Conservation (phyloP, 140 eudicot species). For the Senecio squalidus region DNA sequence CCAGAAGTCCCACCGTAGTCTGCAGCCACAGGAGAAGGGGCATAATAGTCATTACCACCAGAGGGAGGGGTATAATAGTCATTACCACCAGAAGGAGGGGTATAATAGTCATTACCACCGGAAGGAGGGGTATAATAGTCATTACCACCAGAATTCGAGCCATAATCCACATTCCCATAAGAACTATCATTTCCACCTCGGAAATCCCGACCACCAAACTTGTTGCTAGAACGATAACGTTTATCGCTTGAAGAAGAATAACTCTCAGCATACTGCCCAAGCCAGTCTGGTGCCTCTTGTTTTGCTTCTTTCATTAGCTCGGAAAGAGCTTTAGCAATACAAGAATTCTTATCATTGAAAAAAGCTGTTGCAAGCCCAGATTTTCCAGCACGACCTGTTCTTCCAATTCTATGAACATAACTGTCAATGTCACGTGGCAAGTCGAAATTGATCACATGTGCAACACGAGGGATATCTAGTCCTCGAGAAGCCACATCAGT, state of each 20-base stretch:
- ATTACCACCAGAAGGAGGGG: neutral
- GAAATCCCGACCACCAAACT: conserved; percentile 58
- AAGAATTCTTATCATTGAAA: conserved; percentile 35
- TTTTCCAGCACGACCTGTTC: conserved; percentile 86
- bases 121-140: neutral
- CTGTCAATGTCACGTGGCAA: conserved; percentile 61
- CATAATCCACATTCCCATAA: conserved; percentile 4
- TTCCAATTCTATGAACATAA: conserved; percentile 76
- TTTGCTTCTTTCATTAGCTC: conserved; percentile 63
- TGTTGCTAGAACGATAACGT: conserved; percentile 32
- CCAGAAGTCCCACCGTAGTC: neutral
- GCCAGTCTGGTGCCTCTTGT: conserved; percentile 68
- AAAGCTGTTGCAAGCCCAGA: conserved; percentile 77
- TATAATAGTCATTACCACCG: neutral
- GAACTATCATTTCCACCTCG: conserved; percentile 7
- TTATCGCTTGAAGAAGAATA: conserved; percentile 12
- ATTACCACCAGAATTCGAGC: neutral
- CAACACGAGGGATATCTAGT: conserved; percentile 61
- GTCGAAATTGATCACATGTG: conserved; percentile 71
- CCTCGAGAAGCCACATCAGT: conserved; percentile 85
- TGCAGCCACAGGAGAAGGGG: neutral
- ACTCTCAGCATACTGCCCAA: conserved; percentile 40
- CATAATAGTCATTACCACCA: neutral
- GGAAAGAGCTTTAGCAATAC: conserved; percentile 43
- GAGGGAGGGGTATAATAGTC: neutral